Evolutionary conservation across 257 asterid genomes (phyloP).

Genomic region (Jasminum sambac): DNA sequence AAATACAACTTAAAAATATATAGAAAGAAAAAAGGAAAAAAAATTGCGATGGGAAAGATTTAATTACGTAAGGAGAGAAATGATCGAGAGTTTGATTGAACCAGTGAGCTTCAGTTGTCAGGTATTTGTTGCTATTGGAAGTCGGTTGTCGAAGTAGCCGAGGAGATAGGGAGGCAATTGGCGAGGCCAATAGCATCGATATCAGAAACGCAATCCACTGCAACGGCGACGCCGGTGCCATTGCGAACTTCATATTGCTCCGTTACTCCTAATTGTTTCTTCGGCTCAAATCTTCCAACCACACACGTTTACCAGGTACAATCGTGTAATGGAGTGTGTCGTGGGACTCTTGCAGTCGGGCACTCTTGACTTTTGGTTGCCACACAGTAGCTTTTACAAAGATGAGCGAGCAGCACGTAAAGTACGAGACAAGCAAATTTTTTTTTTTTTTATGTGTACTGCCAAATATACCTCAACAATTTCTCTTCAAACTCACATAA

Average conservation of each 20-base stretch:
- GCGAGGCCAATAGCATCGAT: slow-evolving; percentile 22
- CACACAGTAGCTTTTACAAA: too few relatives aligned
- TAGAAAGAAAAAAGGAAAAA: background rate
- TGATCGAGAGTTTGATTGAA: slow-evolving; percentile 84
- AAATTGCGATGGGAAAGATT: background rate
- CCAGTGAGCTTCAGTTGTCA: slow-evolving; percentile 70
- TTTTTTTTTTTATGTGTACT: too few relatives aligned
- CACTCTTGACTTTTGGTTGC: too few relatives aligned
- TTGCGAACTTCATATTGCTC: slow-evolving; percentile 28
- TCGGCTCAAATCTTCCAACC: background rate
- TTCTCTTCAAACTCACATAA: too few relatives aligned
- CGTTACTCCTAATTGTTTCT: background rate
- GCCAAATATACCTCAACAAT: too few relatives aligned
- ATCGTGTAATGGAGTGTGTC: too few relatives aligned
- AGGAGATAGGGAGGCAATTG: slow-evolving; percentile 33
- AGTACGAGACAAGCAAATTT: too few relatives aligned
- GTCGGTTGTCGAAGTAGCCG: slow-evolving; percentile 38
- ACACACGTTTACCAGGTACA: background rate
- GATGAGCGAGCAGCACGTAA: too few relatives aligned
- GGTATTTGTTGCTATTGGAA: slow-evolving; percentile 37
- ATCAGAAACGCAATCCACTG: slow-evolving; percentile 10
- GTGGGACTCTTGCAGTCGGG: too few relatives aligned
- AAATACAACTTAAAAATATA: background rate
- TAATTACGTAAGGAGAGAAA: slow-evolving; percentile 83
- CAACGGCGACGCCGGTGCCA: slow-evolving; percentile 11